phyloP scores from a whole-genome alignment of 2,329 filamentous ascomycete genomes.

The Epicoccum sorghinum region DNA sequence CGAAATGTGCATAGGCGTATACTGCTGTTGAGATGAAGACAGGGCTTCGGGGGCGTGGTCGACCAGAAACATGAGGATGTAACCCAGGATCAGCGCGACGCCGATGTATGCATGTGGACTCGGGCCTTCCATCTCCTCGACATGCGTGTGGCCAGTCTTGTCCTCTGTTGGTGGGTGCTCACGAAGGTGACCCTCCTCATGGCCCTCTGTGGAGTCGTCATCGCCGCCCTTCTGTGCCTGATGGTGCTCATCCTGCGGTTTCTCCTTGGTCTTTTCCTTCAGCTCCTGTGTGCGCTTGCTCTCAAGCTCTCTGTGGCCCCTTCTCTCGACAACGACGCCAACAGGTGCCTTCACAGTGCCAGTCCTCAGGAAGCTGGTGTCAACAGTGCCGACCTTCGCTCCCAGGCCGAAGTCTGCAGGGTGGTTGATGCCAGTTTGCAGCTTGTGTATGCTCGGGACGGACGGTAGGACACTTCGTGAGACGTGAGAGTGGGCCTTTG shows the following conservation, averaged over 20 bases:
- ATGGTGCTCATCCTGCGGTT: constrained; percentile 24
- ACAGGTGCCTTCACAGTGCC: constrained; percentile 29
- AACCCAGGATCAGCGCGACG: constrained; percentile 83
- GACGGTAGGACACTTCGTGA: constrained; percentile 30
- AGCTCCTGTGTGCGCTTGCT: constrained; percentile 30
- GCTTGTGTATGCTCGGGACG: constrained; percentile 31
- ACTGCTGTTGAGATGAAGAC: constrained; percentile 62
- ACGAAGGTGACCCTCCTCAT: constrained; percentile 46
- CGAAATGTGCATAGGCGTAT: constrained; percentile 82
- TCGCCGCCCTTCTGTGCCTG: constrained; percentile 44
- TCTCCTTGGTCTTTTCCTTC: constrained; percentile 29
- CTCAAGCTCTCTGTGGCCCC: constrained; percentile 27
- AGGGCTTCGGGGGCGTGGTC: constrained; percentile 59
- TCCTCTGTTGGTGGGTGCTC: constrained; percentile 42
- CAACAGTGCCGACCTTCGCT: constrained; percentile 26
- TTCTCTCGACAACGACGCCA: constrained; percentile 29
- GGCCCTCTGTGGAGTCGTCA: constrained; percentile 47
- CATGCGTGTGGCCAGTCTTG: constrained; percentile 53
- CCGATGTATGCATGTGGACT: constrained; percentile 78
- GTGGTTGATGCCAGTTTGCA: constrained; percentile 36
- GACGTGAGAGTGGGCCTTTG: constrained; percentile 32
- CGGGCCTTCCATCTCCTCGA: constrained; percentile 48
- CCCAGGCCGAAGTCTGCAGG: constrained; percentile 29
- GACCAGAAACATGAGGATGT: constrained; percentile 95
- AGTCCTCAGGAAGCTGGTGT: constrained; percentile 19